Evolutionary conservation across 2,329 filamentous ascomycete genomes (phyloP), one percentile per base, ranked within the genome.

Genomic region (Aspergillus sp.): DNA sequence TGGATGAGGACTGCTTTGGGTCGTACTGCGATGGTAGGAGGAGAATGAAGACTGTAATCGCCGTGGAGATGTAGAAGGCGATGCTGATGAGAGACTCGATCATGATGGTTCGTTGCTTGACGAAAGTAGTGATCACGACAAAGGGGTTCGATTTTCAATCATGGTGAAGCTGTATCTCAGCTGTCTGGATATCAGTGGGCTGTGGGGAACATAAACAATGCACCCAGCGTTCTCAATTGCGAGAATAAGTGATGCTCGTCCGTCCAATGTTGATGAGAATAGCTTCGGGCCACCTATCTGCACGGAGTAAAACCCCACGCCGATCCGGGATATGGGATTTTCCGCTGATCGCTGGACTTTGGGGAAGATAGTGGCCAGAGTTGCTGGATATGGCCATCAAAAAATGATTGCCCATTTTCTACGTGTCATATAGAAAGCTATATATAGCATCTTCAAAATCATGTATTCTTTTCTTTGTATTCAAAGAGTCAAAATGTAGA

Each of bases 1-100:
- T 42, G 11, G 49, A 43, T 19, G 51, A 47, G 10, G 54, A 52
- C 8, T 57, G 53, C 47, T 65, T 68, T 9, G 68, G 64, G 31
- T 65, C 64, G 63, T 79, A 81, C 51, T 72, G 70, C 19, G 72
- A 71, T 1, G 79, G 79, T 10, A 80, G 61, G 6, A 73, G 69
- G 40, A 79, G 48, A 27, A 82, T 69, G 32, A 78, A 57, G 33
- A 77, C 48, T 6, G 74, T 75, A 51, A 81, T 54, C 8, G 69
- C 53, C 4, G 70, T 75, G 11, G 73, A 76, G 35, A 79, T 52
- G 53, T 47, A 73, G 42, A 66, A 67, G 27, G 57, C 62, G 47
- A 68, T 46, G 42, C 54, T 64, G 41, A 67, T 58, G 39, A 67
- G 43, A 11, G 53, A 51, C 32, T 64, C 64, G 44, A 67, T 61